Evolutionary conservation across 2,329 filamentous ascomycete genomes (phyloP).

Genomic region (Microcera coccophila): DNA sequence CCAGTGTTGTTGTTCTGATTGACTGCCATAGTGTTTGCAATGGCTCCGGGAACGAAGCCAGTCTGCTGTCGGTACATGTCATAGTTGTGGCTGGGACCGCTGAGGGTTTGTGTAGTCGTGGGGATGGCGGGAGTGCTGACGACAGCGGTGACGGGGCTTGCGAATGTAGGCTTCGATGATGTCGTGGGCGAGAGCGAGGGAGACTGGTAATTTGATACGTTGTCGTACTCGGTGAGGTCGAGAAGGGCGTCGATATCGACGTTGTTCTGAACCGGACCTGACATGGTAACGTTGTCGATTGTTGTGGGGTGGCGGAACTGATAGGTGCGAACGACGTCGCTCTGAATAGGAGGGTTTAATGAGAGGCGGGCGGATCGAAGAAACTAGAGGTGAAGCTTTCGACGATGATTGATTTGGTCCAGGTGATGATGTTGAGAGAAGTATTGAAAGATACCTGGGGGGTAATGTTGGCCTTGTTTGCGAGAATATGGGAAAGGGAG

Average conservation of each 20-base stretch:
- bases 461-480: constrained; percentile 24
- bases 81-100: constrained; percentile 89
- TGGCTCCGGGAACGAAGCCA: constrained; percentile 78
- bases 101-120: constrained; percentile 59
- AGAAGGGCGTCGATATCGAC: constrained; percentile 56
- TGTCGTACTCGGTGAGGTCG: constrained; percentile 62
- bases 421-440: too few species aligned
- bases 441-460: neutral
- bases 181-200: constrained; percentile 55
- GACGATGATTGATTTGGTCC: too few species aligned
- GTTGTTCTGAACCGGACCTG: constrained; percentile 42
- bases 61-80: constrained; percentile 95
- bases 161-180: constrained; percentile 52
- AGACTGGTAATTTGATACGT: constrained; percentile 53
- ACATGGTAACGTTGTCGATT: constrained; percentile 29
- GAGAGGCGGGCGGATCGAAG: too few species aligned
- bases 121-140: constrained; percentile 51
- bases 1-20: constrained; percentile 59
- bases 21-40: constrained; percentile 74
- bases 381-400: too few species aligned
- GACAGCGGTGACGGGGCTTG: constrained; percentile 49
- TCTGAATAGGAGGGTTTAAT: neutral
- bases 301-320: neutral
- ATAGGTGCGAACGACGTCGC: neutral
- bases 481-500: constrained; percentile 18